A percentile compares a stretch with the other conserved stretches of the same genome.
Conservation (phyloP, 352 stramenopile genomes). For the Pythium aquatile region DNA sequence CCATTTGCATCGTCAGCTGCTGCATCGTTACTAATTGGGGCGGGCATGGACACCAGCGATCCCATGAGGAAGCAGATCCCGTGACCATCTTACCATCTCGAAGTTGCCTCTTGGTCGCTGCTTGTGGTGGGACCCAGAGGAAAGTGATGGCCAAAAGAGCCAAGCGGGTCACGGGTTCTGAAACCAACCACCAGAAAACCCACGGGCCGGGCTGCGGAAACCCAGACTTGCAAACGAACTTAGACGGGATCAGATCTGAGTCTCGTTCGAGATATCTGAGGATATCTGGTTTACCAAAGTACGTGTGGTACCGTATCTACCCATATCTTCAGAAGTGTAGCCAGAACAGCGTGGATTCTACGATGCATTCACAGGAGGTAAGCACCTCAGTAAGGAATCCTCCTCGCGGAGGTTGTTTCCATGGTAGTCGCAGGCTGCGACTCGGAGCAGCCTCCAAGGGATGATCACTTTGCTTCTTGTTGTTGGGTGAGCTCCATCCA, state of each 20-base stretch:
- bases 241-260: background rate
- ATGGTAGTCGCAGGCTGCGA: too few species aligned
- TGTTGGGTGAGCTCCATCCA: too few species aligned
- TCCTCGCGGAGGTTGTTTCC: too few species aligned
- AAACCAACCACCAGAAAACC: slow-evolving; percentile 8
- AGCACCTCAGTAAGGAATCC: background rate
- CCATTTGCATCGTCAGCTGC: background rate
- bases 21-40: background rate
- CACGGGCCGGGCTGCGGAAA: background rate
- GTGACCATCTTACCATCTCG: slow-evolving; percentile 21
- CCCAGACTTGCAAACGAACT: background rate
- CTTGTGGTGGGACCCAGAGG: slow-evolving; percentile 5
- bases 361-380: background rate
- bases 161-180: slow-evolving; percentile 1
- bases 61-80: background rate
- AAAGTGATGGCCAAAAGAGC: slow-evolving; percentile 24
- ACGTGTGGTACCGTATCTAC: background rate
- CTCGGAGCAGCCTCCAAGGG: too few species aligned
- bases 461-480: too few species aligned
- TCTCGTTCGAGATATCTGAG: background rate
- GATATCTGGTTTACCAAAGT: background rate
- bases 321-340: slow-evolving; percentile 2
- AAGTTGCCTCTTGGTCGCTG: slow-evolving; percentile 18
- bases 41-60: background rate
- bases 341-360: background rate